Evolutionary conservation across 805 yeast species (phyloP).

Genomic region (Ogataea minuta): DNA sequence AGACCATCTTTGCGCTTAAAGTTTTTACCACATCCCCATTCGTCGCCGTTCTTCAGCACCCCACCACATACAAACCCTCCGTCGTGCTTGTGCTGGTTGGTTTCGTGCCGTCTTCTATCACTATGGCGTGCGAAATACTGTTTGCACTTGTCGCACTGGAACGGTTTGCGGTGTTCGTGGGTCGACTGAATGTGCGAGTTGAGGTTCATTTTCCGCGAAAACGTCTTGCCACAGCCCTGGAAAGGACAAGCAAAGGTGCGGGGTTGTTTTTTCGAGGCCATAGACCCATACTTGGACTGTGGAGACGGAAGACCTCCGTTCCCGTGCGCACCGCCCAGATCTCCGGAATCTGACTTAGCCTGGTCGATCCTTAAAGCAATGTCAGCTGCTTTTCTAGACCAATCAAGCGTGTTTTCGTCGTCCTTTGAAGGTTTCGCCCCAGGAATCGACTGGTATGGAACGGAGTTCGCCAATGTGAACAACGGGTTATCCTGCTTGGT

Average conservation of each 20-base stretch:
- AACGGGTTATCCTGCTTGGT: slow-evolving; percentile 27
- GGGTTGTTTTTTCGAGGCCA: slow-evolving; percentile 11
- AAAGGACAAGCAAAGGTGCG: slow-evolving; percentile 27
- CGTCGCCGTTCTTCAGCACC: slow-evolving; percentile 26
- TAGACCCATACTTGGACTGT: slow-evolving; percentile 4
- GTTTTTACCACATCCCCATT: slow-evolving; percentile 37
- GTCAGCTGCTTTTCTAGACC: slow-evolving; percentile 30
- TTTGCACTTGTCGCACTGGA: slow-evolving; percentile 30
- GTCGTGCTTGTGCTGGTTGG: slow-evolving; percentile 31
- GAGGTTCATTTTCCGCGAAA: slow-evolving; percentile 35
- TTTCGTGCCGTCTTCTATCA: slow-evolving; percentile 36
- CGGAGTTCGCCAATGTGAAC: slow-evolving; percentile 33
- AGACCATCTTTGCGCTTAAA: slow-evolving; percentile 37
- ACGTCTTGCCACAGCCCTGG: slow-evolving; percentile 30
- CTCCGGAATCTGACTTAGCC: slow-evolving; percentile 3
- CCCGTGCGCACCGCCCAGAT: neutral
- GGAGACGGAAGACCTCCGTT: slow-evolving; percentile 13
- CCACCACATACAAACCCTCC: slow-evolving; percentile 33
- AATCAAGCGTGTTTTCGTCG: slow-evolving; percentile 16
- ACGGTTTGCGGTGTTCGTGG: slow-evolving; percentile 36
- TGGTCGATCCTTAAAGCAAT: slow-evolving; percentile 20
- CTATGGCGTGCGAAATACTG: slow-evolving; percentile 35
- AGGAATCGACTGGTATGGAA: slow-evolving; percentile 15
- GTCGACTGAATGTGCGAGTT: slow-evolving; percentile 35
- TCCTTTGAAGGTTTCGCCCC: slow-evolving; percentile 9